Base-by-base conservation (phyloP, 768 basidiomycete genomes). In the Cyclocybe aegerita region DNA sequence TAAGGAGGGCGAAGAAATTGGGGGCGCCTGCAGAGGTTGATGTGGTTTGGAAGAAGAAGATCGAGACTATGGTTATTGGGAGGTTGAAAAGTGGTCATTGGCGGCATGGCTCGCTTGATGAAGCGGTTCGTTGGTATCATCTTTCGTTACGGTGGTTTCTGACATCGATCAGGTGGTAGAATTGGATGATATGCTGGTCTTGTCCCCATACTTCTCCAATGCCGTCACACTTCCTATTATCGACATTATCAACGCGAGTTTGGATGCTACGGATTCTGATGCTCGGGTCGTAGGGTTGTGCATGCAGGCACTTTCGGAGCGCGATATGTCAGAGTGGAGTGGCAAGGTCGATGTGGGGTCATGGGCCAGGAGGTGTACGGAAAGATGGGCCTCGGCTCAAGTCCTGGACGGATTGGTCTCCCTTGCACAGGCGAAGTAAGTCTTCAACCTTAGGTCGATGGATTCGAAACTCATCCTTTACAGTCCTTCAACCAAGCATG, bases 271-370 rank as follows among this genome's bases (percentile, higher is more conserved):
- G 5, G 35, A 31, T 6, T 31, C 7, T 46, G 38, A 9, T 64
- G 72, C 80, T 1, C 84, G 82, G 77, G 73, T 81, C 1, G 56
- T 89, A 11, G 81, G 82, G n/a, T 58, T 71, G n/a, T 87, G 82
- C 53, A 70, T 90, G 69, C 67, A 70, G 1, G 70, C 75, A 7
- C 69, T 92, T 2, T 69, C 80, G 0, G 71, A 66, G 49, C 67
- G 75, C 9, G 64, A 74, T 12, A 37, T 58, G 1, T 53, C 60
- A 3, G 76, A 81, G 55, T 86, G 85, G 82, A 58, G 56, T 1
- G 64, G 66, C 3, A 60, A 67, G 29, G 70, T 81, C 1, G 76
- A 88, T 46, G 17, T 88, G 5, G 57, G 49, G 1, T 39, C 48
- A 2, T 90, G 87, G 86, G 72, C 72, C 1, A 67, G 54, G 46